Base-by-base conservation (phyloP, 1,284 basidiomycete species). In the Ustilago lituana region DNA sequence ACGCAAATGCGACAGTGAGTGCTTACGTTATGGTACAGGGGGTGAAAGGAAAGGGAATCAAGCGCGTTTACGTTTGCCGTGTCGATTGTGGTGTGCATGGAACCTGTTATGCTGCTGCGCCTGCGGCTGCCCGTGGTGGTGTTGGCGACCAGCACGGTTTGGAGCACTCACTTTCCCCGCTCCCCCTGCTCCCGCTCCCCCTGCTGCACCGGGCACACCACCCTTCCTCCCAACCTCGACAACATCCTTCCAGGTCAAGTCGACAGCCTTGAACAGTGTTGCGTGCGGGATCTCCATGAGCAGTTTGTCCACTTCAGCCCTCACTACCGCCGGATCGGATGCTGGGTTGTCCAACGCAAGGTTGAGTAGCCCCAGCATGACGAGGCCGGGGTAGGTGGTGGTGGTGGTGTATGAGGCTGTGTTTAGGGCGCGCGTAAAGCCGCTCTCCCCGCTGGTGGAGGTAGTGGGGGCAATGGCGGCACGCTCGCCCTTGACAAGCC, bases 401-500 rank as follows among this genome's bases (percentile, higher is more conserved):
- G 41, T 19, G 3, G 44, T 31, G 1, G 57, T 61, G n/a, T 47
- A 32, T 15, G 47, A 47, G 5, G 36, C 29, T 12, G 19, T 12
- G 10, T 3, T 8, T 5, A 55, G 12, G 2, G 47, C 43, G 4
- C n/a, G 10, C 1, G 19, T 22, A 1, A 62, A 40, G 20, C 8
- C 19, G n/a, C 26, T n/a, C 26, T 32, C 29, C 27, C 41, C 41
- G 24, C 17, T 20, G 9, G n/a, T 44, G 24, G 10, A n/a, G 8
- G 12, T 35, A 3, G 47, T 15, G 17, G 26, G n/a, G 14, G 22
- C 1, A 6, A 26, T 15, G 2, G 37, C 1, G 5, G 54, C 55
- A 3, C 65, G 50, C 33, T 68, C 59, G 22, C 65, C 65, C 27
- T 54, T 54, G 32, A 59, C 27, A 24, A 63, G 26, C 2, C 65